Evolutionary conservation across 345 rosid species (phyloP).

Genomic region (Conringia planisiliqua): DNA sequence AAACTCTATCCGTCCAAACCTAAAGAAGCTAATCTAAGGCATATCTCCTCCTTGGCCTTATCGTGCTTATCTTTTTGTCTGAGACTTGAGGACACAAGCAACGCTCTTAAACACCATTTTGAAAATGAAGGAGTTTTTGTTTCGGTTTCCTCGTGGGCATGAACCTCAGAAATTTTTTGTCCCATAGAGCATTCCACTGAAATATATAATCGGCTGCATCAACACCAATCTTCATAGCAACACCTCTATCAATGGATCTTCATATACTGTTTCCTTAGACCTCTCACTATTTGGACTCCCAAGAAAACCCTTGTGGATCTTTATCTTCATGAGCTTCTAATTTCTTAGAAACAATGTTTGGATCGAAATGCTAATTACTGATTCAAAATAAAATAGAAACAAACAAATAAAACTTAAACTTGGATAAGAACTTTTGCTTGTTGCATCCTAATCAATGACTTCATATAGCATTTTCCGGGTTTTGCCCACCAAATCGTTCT

Average conservation of each 20-base stretch:
- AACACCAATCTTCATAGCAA: background rate
- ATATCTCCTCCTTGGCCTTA: no score
- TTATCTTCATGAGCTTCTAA: background rate
- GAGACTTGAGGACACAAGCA: no score
- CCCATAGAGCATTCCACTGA: no score
- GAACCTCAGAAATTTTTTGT: no score
- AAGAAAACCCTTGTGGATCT: background rate
- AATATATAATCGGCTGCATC: no score
- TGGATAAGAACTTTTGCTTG: background rate
- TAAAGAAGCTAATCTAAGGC: no score
- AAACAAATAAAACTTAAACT: background rate
- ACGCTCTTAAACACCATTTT: no score
- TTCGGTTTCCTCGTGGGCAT: no score
- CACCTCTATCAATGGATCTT: background rate
- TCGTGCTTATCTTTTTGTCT: no score
- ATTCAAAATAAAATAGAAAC: background rate
- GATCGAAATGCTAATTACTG: background rate
- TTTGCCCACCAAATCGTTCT: background rate
- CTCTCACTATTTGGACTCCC: no score
- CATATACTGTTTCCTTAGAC: background rate
- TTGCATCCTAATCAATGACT: constrained; percentile 3
- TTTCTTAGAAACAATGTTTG: background rate
- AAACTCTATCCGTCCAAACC: background rate
- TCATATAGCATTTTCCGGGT: background rate
- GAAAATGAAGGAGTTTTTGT: no score